These are phyloP conservation scores for Cutaneotrichosporon dermatis DNA, from an alignment of 1,284 basidiomycete genomes.

Conservation along the genomic window DNA sequence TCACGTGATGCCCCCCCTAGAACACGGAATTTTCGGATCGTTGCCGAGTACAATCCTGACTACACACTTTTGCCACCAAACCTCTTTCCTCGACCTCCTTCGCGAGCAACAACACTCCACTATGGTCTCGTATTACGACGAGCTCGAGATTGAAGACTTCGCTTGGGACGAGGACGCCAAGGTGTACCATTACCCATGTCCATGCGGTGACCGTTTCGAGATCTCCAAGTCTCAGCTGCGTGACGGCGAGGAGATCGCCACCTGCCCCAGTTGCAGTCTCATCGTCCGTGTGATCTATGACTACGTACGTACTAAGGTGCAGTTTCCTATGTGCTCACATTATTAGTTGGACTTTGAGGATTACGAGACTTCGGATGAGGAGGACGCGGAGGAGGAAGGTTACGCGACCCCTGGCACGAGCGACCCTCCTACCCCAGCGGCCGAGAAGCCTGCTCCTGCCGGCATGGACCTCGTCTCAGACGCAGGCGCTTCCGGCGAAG, in stretches of 20 bases:
- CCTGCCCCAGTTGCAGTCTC: conserved; percentile 91
- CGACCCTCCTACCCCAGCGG: conserved; percentile 1
- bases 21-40: too few species aligned
- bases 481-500: too few species aligned
- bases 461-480: too few species aligned
- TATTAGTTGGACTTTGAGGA: conserved; percentile 50
- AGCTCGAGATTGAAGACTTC: conserved; percentile 90
- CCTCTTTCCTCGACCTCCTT: too few species aligned
- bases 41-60: too few species aligned
- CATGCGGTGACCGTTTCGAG: conserved; percentile 97
- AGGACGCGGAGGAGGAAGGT: conserved; percentile 16
- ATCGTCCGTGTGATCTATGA: conserved; percentile 92
- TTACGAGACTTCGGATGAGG: conserved; percentile 46
- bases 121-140: conserved; percentile 49
- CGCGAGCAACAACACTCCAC: too few species aligned
- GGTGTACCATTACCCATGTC: conserved; percentile 94
- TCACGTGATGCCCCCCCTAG: too few species aligned
- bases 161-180: conserved; percentile 76
- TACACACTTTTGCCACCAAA: too few species aligned
- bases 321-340: not conserved
- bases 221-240: conserved; percentile 82
- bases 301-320: conserved; percentile 61
- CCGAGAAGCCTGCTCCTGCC: not conserved
- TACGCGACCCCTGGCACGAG: conserved; percentile 12
- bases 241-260: conserved; percentile 92